A percentile compares a stretch with the other conserved stretches of the same genome.
Evolutionary conservation across 306 rosid species (phyloP).

Genomic region (Castanospermum australe): DNA sequence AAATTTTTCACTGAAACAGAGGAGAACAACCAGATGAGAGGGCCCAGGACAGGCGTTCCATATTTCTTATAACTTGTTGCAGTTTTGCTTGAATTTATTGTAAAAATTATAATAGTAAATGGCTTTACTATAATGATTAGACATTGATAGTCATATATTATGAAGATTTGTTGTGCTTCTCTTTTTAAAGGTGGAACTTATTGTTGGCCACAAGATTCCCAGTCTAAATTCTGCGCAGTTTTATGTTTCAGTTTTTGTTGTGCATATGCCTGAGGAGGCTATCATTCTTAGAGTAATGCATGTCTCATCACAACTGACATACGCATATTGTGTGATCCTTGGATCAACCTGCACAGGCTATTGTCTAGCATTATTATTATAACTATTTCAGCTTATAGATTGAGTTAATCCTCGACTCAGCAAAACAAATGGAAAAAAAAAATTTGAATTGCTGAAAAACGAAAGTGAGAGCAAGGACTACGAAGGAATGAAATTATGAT

Average conservation of each 20-base stretch:
- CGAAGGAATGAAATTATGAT: too few relatives aligned
- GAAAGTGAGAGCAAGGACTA: too few relatives aligned
- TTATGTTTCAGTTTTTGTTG: neutral
- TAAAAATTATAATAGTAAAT: slow-evolving; percentile 54
- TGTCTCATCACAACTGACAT: too few relatives aligned
- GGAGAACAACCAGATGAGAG: slow-evolving; percentile 99
- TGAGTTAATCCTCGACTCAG: too few relatives aligned
- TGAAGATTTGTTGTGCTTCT: slow-evolving; percentile 23
- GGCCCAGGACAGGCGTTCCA: slow-evolving; percentile 96
- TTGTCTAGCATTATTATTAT: too few relatives aligned
- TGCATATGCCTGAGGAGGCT: neutral
- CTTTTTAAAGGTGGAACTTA: slow-evolving; percentile 43
- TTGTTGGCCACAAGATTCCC: slow-evolving; percentile 28
- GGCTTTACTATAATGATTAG: slow-evolving; percentile 35
- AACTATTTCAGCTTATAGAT: too few relatives aligned
- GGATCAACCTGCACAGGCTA: too few relatives aligned
- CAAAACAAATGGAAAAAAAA: too few relatives aligned
- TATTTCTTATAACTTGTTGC: slow-evolving; percentile 74
- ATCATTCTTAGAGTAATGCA: too few relatives aligned
- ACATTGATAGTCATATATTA: slow-evolving; percentile 43
- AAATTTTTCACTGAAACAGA: slow-evolving; percentile 97
- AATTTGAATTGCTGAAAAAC: too few relatives aligned
- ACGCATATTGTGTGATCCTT: too few relatives aligned
- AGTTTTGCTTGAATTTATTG: slow-evolving; percentile 45
- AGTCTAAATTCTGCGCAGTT: neutral